Conservation (phyloP, 2,329 filamentous ascomycete species). For the Colletotrichum spinosum region DNA sequence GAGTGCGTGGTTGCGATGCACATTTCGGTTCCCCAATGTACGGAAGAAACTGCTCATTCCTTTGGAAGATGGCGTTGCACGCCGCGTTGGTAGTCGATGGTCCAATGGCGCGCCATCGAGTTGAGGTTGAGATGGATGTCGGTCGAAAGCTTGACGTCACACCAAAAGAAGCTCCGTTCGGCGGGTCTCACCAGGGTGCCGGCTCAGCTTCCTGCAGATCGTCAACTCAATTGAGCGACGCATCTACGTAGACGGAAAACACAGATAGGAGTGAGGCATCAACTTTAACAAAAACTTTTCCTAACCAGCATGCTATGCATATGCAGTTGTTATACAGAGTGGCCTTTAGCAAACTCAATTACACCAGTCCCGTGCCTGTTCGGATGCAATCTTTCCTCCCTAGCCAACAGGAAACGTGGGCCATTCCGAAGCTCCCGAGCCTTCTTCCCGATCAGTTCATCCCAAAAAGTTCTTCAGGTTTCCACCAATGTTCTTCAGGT, state of each 20-base stretch:
- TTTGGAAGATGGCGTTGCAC: background rate
- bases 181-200: background rate
- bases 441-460: constrained; percentile 47
- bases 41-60: background rate
- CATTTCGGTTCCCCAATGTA: background rate
- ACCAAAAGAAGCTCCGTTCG: background rate
- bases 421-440: too few species aligned
- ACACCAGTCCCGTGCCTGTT: too few species aligned
- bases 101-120: background rate
- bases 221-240: too few species aligned
- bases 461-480: constrained; percentile 83
- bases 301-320: constrained; percentile 9
- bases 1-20: background rate
- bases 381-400: too few species aligned
- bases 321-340: background rate
- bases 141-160: constrained; percentile 28
- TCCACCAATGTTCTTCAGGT: constrained; percentile 91
- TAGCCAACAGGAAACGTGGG: too few species aligned
- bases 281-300: constrained; percentile 2
- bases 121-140: constrained; percentile 8
- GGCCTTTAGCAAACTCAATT: background rate
- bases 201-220: background rate
- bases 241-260: too few species aligned
- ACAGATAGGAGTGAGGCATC: too few species aligned
- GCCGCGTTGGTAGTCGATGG: background rate